Evolutionary conservation across 768 basidiomycete genomes (phyloP).

Genomic region (Suillus variegatus): DNA sequence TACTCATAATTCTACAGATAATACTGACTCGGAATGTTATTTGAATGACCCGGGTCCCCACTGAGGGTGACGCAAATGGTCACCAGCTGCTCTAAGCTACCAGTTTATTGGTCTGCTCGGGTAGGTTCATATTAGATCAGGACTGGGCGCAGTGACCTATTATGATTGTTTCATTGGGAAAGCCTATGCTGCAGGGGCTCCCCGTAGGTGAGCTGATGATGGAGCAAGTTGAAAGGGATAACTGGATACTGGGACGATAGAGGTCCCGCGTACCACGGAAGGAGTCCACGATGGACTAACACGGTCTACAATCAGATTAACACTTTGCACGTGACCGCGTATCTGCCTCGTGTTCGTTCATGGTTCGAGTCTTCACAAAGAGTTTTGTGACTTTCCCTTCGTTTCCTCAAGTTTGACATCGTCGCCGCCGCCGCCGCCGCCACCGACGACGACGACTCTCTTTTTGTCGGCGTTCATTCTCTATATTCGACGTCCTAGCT

Average conservation of each 20-base stretch:
- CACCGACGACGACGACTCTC: conserved; percentile 17
- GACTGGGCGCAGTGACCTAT: no score
- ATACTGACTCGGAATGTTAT: background rate
- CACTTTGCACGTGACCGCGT: conserved; percentile 35
- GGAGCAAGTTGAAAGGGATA: background rate
- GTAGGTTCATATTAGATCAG: background rate
- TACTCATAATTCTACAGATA: background rate
- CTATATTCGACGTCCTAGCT: background rate
- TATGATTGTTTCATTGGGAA: no score
- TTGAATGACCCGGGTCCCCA: no score
- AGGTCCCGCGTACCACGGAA: background rate
- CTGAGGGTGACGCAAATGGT: no score
- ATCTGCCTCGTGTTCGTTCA: conserved; percentile 38
- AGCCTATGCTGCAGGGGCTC: background rate
- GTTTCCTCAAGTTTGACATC: conserved; percentile 9
- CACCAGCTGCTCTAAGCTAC: background rate
- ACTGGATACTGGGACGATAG: background rate
- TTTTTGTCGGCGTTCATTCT: conserved; percentile 12
- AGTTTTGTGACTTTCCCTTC: conserved; percentile 19
- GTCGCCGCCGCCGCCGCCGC: conserved; percentile 16
- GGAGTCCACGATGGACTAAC: conserved; percentile 8
- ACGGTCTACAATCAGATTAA: conserved; percentile 17
- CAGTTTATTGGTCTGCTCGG: background rate
- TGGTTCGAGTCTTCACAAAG: conserved; percentile 26
- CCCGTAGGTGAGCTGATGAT: no score